These are phyloP conservation scores for Talaromyces pinophilus DNA, from an alignment of 2,329 filamentous ascomycete species.

Conservation along the genomic window DNA sequence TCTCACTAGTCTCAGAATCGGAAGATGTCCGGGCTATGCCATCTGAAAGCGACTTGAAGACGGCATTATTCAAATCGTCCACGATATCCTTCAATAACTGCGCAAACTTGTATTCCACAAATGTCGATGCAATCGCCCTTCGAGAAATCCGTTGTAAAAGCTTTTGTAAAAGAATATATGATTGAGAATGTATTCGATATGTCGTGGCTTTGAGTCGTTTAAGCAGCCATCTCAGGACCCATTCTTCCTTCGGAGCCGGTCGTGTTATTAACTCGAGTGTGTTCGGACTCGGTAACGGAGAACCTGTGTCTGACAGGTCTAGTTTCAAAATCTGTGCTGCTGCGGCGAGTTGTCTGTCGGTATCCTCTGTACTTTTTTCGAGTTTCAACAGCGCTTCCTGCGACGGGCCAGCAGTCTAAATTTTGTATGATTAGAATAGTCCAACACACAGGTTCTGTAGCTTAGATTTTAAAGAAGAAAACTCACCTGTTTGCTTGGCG, in stretches of 20 bases:
- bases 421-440: neutral
- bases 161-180: conserved; percentile 62
- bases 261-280: neutral
- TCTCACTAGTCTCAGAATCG: conserved; percentile 40
- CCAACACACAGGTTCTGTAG: neutral
- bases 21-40: conserved; percentile 30
- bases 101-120: conserved; percentile 70
- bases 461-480: neutral
- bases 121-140: conserved; percentile 68
- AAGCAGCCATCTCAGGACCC: conserved; percentile 66
- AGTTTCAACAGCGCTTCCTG: conserved; percentile 49
- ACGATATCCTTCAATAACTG: conserved; percentile 66
- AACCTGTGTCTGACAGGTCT: conserved; percentile 30
- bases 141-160: conserved; percentile 69
- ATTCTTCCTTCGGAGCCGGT: conserved; percentile 59
- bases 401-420: conserved; percentile 42
- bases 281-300: neutral
- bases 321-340: conserved; percentile 48
- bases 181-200: conserved; percentile 46
- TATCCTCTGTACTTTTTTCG: conserved; percentile 46
- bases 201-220: conserved; percentile 56
- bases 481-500: conserved; percentile 17
- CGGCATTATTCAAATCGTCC: conserved; percentile 52
- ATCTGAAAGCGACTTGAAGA: conserved; percentile 32
- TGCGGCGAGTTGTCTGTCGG: conserved; percentile 43